A percentile compares a stretch with the other conserved stretches of the same genome.
Evolutionary conservation across 2,329 filamentous ascomycete genomes (phyloP).

Genomic region (Colletotrichum tamarilloi): DNA sequence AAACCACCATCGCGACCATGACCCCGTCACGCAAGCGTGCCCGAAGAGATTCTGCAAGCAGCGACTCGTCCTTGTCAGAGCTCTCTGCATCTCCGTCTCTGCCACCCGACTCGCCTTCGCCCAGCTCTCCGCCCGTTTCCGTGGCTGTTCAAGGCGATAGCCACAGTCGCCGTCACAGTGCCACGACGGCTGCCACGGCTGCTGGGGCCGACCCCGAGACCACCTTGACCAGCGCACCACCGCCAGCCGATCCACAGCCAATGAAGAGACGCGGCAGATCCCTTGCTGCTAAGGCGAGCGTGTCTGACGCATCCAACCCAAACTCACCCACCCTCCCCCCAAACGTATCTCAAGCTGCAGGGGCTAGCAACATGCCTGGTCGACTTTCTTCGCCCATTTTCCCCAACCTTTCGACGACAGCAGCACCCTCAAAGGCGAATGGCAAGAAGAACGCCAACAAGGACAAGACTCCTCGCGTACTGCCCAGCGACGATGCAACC

Average conservation of each 20-base stretch:
- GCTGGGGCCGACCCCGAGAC: conserved; percentile 36
- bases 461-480: conserved; percentile 36
- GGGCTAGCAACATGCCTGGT: conserved; percentile 53
- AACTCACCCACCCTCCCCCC: conserved; percentile 44
- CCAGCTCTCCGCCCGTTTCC: conserved; percentile 40
- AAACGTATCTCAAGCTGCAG: conserved; percentile 40
- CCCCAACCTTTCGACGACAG: conserved; percentile 42
- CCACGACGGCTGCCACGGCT: conserved; percentile 35
- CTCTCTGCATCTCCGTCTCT: conserved; percentile 40
- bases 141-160: conserved; percentile 32
- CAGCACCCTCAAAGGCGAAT: conserved; percentile 26
- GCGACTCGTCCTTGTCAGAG: conserved; percentile 57
- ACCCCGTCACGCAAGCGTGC: conserved; percentile 50
- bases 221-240: conserved; percentile 33
- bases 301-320: conserved; percentile 50
- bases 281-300: conserved; percentile 51
- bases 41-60: conserved; percentile 51
- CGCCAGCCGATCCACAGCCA: conserved; percentile 46
- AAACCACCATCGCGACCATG: neutral
- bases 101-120: conserved; percentile 49
- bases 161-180: conserved; percentile 36
- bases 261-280: conserved; percentile 53
- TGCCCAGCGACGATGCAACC: conserved; percentile 41
- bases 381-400: conserved; percentile 47
- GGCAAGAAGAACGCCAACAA: conserved; percentile 41